A percentile compares a stretch with the other conserved stretches of the same genome.
Conservation (phyloP, 108 stramenopile species). For the Discostella stelligeroides region DNA sequence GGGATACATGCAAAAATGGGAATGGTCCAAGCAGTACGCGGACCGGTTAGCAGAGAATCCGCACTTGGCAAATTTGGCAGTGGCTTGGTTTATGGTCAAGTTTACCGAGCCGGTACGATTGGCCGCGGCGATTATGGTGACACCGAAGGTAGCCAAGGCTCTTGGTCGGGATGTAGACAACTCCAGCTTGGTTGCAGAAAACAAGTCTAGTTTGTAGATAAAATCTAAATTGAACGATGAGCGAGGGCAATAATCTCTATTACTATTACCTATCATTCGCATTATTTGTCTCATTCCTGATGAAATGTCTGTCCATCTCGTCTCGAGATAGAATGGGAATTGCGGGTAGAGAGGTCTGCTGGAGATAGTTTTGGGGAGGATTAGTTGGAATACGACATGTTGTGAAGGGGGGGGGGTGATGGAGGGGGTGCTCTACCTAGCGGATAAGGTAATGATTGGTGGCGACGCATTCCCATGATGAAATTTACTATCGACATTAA, state of each 20-base stretch:
- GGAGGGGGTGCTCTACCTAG: no score
- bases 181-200: slow-evolving; percentile 9
- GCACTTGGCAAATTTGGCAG: slow-evolving; percentile 81
- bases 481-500: no score
- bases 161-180: slow-evolving; percentile 52
- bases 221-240: not conserved
- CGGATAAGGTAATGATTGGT: no score
- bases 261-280: no score
- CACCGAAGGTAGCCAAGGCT: slow-evolving; percentile 66
- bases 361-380: no score
- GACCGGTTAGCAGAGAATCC: slow-evolving; percentile 77
- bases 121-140: slow-evolving; percentile 66
- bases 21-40: slow-evolving; percentile 63
- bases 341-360: no score
- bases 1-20: slow-evolving; percentile 61
- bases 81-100: slow-evolving; percentile 93
- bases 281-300: no score
- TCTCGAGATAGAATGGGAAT: no score
- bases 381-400: no score
- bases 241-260: not conserved
- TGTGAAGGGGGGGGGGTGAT: no score
- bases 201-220: slow-evolving; percentile 8
- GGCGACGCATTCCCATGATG: no score
- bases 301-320: no score
- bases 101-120: slow-evolving; percentile 93